phyloP scores from a whole-genome alignment of 257 asterid genomes.

The Nicotiana benthamiana region DNA sequence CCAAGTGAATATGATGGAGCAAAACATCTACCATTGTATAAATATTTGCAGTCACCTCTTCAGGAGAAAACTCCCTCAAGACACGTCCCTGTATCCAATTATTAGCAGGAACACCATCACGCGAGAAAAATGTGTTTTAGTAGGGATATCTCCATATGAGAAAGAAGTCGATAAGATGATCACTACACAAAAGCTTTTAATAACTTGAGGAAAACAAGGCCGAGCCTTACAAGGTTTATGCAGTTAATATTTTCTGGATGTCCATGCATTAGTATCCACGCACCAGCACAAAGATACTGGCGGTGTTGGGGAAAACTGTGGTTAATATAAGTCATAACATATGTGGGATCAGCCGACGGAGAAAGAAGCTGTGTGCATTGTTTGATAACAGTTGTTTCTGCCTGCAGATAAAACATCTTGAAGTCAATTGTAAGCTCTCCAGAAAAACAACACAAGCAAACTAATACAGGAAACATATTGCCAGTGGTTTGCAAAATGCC shows the following conservation, averaged over 20 bases:
- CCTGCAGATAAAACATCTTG: conserved; percentile 40
- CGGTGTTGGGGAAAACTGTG: conserved; percentile 88
- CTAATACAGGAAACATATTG: not conserved
- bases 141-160: conserved; percentile 2
- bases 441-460: not conserved
- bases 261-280: conserved; percentile 87
- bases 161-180: not conserved
- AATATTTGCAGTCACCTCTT: conserved; percentile 90
- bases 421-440: not conserved
- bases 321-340: conserved; percentile 70
- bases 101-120: conserved; percentile 11
- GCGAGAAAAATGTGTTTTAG: not conserved
- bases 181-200: not conserved
- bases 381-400: conserved; percentile 80
- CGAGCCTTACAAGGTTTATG: conserved; percentile 66
- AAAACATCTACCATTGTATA: conserved; percentile 94
- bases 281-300: conserved; percentile 92
- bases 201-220: not conserved
- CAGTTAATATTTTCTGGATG: conserved; percentile 91
- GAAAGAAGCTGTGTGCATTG: conserved; percentile 96
- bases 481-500: not conserved
- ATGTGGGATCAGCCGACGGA: conserved; percentile 72
- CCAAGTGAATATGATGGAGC: conserved; percentile 76
- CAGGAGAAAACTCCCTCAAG: conserved; percentile 91
- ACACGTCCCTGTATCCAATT: conserved; percentile 66